Conservation (phyloP, 2,329 filamentous ascomycete genomes). For the Akanthomyces muscarius region DNA sequence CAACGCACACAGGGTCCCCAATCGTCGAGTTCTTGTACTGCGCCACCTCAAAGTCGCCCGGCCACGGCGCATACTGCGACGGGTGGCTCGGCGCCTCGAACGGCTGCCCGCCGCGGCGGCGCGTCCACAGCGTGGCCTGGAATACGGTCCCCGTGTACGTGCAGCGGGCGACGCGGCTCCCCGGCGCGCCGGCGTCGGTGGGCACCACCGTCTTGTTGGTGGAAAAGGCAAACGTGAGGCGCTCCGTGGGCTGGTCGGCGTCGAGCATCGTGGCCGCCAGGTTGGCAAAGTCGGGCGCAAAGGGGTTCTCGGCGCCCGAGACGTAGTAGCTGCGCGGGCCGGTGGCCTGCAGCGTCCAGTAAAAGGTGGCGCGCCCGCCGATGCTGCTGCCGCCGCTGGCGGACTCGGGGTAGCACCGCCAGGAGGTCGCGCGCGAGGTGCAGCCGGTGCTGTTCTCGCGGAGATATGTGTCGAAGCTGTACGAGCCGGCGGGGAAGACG, state of each 20-base stretch:
- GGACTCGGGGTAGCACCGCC: slow-evolving; percentile 58
- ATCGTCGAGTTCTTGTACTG: slow-evolving; percentile 40
- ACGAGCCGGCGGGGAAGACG: slow-evolving; percentile 59
- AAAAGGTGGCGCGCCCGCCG: slow-evolving; percentile 47
- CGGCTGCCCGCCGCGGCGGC: slow-evolving; percentile 26
- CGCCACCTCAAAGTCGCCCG: slow-evolving; percentile 53
- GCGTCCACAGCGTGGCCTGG: slow-evolving; percentile 57
- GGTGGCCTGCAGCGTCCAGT: slow-evolving; percentile 41
- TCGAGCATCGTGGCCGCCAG: slow-evolving; percentile 47
- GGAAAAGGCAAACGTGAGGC: slow-evolving; percentile 53
- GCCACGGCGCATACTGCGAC: slow-evolving; percentile 45
- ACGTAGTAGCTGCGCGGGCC: slow-evolving; percentile 42
- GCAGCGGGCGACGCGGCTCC: slow-evolving; percentile 49
- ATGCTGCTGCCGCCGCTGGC: slow-evolving; percentile 19
- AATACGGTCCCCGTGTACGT: slow-evolving; percentile 55
- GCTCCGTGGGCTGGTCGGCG: slow-evolving; percentile 44
- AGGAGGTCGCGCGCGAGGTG: slow-evolving; percentile 54
- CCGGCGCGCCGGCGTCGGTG: slow-evolving; percentile 36
- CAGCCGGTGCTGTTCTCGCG: slow-evolving; percentile 50
- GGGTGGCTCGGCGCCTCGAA: slow-evolving; percentile 20
- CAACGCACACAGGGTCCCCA: slow-evolving; percentile 52
- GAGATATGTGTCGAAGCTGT: slow-evolving; percentile 56
- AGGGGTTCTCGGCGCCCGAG: slow-evolving; percentile 52
- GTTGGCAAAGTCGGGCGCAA: slow-evolving; percentile 53
- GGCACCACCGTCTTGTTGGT: slow-evolving; percentile 52